Conservation (phyloP, 2,329 filamentous ascomycete genomes). For the Colletotrichum sp. region DNA sequence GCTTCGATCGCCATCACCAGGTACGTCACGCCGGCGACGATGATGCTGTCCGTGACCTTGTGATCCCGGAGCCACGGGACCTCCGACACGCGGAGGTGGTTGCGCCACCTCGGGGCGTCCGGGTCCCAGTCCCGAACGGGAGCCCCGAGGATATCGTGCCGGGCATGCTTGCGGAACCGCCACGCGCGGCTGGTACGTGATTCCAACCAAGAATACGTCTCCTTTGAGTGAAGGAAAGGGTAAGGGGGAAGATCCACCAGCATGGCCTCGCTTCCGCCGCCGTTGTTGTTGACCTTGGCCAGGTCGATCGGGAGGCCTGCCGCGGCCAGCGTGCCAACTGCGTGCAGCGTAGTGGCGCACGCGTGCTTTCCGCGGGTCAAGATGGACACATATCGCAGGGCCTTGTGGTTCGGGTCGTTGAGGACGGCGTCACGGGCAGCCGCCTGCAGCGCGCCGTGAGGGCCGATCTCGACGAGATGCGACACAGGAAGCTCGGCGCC, state of each 20-base stretch:
- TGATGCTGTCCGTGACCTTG: slow-evolving; percentile 45
- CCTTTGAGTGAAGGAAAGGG: slow-evolving; percentile 15
- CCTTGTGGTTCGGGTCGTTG: slow-evolving; percentile 50
- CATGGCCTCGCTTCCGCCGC: not conserved
- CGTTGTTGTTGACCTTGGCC: slow-evolving; percentile 42
- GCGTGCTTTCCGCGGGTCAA: not conserved
- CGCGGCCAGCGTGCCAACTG: slow-evolving; percentile 23
- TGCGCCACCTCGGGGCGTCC: slow-evolving; percentile 16
- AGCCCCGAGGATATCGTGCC: slow-evolving; percentile 20
- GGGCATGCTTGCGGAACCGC: slow-evolving; percentile 4
- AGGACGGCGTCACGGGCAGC: slow-evolving; percentile 53
- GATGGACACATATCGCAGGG: not conserved
- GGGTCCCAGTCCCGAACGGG: not conserved
- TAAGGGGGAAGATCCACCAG: slow-evolving; percentile 21
- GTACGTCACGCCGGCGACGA: slow-evolving; percentile 40
- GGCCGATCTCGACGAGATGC: slow-evolving; percentile 9
- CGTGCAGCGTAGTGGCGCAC: not conserved
- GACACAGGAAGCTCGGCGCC: not conserved
- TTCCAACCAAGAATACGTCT: slow-evolving; percentile 14
- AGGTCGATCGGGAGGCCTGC: slow-evolving; percentile 39
- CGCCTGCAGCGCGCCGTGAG: slow-evolving; percentile 12
- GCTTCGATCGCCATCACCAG: slow-evolving; percentile 31
- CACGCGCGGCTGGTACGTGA: slow-evolving; percentile 10
- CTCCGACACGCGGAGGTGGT: slow-evolving; percentile 30
- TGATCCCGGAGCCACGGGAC: slow-evolving; percentile 52